Conservation (phyloP, 75 land plant genomes). For the Cupressus sempervirens region DNA sequence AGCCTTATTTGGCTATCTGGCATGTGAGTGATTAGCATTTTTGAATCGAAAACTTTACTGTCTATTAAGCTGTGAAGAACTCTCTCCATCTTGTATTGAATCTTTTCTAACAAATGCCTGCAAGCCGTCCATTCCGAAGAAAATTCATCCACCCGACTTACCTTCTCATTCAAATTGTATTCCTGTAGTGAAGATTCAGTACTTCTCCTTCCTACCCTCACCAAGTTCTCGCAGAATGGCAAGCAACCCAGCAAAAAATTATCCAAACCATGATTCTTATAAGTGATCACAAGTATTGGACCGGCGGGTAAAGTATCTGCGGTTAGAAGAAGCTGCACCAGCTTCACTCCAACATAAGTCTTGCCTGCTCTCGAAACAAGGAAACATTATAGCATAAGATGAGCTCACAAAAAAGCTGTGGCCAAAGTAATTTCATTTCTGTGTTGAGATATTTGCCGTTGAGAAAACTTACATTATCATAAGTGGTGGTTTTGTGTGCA, state of each 20-base stretch:
- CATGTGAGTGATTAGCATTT: background rate
- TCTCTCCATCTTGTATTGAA: background rate
- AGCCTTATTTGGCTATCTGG: background rate
- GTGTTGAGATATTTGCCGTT: background rate
- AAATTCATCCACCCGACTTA: background rate
- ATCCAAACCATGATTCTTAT: constrained; percentile 27
- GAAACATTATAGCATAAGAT: background rate
- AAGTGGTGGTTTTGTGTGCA: background rate
- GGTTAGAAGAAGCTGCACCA: constrained; percentile 14
- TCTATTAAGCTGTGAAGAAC: background rate
- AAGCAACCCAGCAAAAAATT: constrained; percentile 22
- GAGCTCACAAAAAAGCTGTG: too few relatives aligned
- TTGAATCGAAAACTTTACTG: background rate
- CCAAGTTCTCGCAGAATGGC: constrained; percentile 12
- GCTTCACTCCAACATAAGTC: background rate
- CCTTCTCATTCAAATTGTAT: background rate
- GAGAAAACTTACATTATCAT: background rate
- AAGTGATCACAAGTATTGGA: constrained; percentile 23
- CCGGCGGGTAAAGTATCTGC: constrained; percentile 18
- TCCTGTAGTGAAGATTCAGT: background rate
- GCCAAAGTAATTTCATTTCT: too few relatives aligned
- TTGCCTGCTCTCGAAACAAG: background rate
- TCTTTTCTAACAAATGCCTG: background rate
- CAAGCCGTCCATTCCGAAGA: background rate
- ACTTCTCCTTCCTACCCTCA: constrained; percentile 28